Evolutionary conservation across 2,329 filamentous ascomycete genomes (phyloP).

Genomic region (Paecilomyces formosus): DNA sequence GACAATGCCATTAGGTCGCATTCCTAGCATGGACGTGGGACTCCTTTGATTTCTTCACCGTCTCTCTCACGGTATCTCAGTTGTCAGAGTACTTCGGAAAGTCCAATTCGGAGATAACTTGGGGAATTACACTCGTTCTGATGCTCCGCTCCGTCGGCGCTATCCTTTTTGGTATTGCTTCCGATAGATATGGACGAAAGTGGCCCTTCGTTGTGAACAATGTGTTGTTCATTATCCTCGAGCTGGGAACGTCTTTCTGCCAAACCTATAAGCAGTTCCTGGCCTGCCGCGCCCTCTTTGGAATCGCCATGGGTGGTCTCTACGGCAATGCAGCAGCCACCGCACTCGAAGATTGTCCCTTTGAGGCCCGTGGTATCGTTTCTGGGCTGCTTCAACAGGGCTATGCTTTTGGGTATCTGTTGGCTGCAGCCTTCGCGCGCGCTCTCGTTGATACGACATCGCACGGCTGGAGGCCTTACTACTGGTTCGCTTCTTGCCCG

Average conservation of each 20-base stretch:
- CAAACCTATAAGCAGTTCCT: constrained; percentile 52
- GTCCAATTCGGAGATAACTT: constrained; percentile 52
- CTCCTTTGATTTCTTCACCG: constrained; percentile 56
- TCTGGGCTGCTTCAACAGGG: constrained; percentile 58
- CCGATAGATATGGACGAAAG: constrained; percentile 41
- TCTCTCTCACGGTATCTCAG: constrained; percentile 48
- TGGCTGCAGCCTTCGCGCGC: constrained; percentile 49
- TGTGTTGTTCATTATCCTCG: constrained; percentile 53
- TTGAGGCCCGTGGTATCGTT: constrained; percentile 51
- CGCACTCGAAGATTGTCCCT: constrained; percentile 55
- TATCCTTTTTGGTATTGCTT: constrained; percentile 48
- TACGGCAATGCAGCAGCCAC: constrained; percentile 57
- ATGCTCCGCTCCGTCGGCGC: constrained; percentile 56
- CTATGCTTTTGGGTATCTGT: constrained; percentile 58
- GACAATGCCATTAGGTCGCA: constrained; percentile 18
- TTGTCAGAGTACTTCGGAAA: constrained; percentile 48
- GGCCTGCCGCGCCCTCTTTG: constrained; percentile 52
- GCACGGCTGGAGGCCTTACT: constrained; percentile 76
- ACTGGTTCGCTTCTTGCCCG: constrained; percentile 80
- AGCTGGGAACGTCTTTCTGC: constrained; percentile 54
- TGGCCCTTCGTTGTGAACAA: constrained; percentile 57
- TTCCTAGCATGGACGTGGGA: constrained; percentile 48
- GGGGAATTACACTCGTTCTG: constrained; percentile 50
- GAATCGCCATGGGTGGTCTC: constrained; percentile 58
- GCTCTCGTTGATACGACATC: constrained; percentile 58